Evolutionary conservation across 2,329 filamentous ascomycete genomes (phyloP), one percentile per base, ranked within the genome.

Genomic region (Penicillium brevicompactum): DNA sequence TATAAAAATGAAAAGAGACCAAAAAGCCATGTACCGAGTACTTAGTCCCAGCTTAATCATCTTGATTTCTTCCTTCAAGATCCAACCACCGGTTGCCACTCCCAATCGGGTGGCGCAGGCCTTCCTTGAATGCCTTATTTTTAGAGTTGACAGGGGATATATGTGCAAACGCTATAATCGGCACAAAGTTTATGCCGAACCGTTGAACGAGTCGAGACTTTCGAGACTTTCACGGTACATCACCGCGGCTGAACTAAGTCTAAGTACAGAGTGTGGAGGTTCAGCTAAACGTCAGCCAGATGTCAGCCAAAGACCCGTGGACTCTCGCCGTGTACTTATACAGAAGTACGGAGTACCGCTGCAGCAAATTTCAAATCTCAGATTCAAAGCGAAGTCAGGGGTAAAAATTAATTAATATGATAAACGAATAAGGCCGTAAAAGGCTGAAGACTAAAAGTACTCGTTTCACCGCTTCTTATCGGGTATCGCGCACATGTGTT

Each of bases 401-500:
- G 34, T 14, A 34, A 37, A 37, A 37, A 18, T 41, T 21, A 41
- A 21, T 41, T 18, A 41, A 41, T 18, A 18, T 41, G 38, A 41
- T 37, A 41, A 41, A 21, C 38, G 21, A 16, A 41, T 41, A 41
- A 41, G n/a, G 16, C 38, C 16, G 18, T 8, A 2, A 16, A 34
- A 48, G 32, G 27, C 16, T 37, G 16, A 22, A 24, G 30, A 34
- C 18, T 40, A 22, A 16, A 14, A 6, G n/a, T 46, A 31, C 31
- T 42, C 47, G 18, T 46, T 45, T 54, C 52, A 54, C 52, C 52
- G 47, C 52, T 51, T 21, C 52, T 54, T 54, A 54, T 54, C 52
- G 52, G 47, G 50, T 54, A 54, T 54, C 47, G 52, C 47, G 22
- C 46, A 47, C 46, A 47, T 44, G 22, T 32, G 31, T 32, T 37